Base-by-base conservation (phyloP, 2,329 filamentous ascomycete species). In the Apiospora marii region DNA sequence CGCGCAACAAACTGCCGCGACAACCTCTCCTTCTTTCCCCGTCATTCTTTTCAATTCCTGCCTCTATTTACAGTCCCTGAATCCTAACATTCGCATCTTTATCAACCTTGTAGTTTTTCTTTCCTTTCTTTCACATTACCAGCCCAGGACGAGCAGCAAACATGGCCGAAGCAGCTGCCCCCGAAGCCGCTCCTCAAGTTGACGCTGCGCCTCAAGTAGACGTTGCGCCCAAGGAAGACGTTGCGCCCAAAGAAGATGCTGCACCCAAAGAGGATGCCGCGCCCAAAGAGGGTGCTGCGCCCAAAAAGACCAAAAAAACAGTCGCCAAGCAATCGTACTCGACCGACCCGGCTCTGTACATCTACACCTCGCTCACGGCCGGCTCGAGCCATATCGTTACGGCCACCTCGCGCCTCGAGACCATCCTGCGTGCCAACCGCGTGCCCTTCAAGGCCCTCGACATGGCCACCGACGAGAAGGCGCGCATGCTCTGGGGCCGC, bases 381-480 rank as follows among this genome's bases (percentile, higher is more conserved):
- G 96, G 96, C 75, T 98, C 95, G 53, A 97, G 95, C 34, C 95
- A 98, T 83, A 98, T 98, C 82, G 92, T 98, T 80, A 98, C 96
- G 53, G 96, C 95, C 37, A 98, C 96, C 1, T 97, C 95, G 71
- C 93, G 96, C 68, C 91, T 99, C 77, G 96, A 99, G 84, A 98
- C 95, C 16, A 98, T 99, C 80, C 89, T 99, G 73, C 96, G 94
- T 80, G 95, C 95, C 75, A 98, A 98, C 87, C 93, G 93, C 77
- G 93, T 99, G 73, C 94, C 95, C 14, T 99, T 98, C 86, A 94
- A 94, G 81, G 95, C 94, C 75, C 87, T 98, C 80, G 96, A 99
- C 83, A 90, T 96, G 61, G 94, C 96, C 53, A 97, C 94, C 43
- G 94, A 99, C 82, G 92, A 96, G 72, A 92, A 94, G 80, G 95